Evolutionary conservation across 1,139 yeast genomes (phyloP).

Genomic region (Geotrichum carabidarum): DNA sequence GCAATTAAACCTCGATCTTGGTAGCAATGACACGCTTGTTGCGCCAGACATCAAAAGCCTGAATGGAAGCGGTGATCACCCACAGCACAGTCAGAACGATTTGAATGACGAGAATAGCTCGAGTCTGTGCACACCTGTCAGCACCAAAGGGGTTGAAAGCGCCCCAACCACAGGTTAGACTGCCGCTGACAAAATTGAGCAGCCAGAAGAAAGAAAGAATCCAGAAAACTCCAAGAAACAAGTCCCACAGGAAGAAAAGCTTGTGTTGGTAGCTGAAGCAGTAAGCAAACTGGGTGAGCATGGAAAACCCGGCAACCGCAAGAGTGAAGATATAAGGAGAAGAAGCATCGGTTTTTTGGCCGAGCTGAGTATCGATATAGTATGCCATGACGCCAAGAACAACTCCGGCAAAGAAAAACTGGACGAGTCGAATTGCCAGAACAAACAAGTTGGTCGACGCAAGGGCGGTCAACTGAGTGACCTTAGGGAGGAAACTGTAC

Average conservation of each 20-base stretch:
- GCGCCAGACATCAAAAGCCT: conserved; percentile 19
- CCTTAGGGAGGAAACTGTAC: conserved; percentile 12
- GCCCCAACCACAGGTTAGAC: conserved; percentile 30
- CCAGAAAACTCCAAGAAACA: conserved; percentile 29
- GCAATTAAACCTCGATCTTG: conserved; percentile 14
- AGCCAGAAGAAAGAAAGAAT: conserved; percentile 34
- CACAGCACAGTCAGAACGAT: conserved; percentile 30
- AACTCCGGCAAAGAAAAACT: conserved; percentile 35
- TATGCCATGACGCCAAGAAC: conserved; percentile 33
- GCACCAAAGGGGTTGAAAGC: conserved; percentile 35
- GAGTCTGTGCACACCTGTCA: conserved; percentile 32
- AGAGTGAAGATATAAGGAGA: conserved; percentile 32
- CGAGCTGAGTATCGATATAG: conserved; percentile 27
- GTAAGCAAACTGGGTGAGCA: conserved; percentile 33
- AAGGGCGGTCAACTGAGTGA: conserved; percentile 16
- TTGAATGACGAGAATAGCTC: conserved; percentile 32
- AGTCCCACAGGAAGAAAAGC: conserved; percentile 31
- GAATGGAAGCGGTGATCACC: conserved; percentile 29
- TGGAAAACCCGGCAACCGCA: conserved; percentile 29
- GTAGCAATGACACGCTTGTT: conserved; percentile 14
- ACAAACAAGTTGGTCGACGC: conserved; percentile 33
- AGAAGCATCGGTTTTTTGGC: conserved; percentile 25
- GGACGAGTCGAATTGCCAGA: conserved; percentile 31
- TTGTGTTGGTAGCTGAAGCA: conserved; percentile 30
- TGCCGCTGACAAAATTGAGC: conserved; percentile 25